phyloP scores from a whole-genome alignment of 2,329 filamentous ascomycete species.

The Lecanosticta acicola region DNA sequence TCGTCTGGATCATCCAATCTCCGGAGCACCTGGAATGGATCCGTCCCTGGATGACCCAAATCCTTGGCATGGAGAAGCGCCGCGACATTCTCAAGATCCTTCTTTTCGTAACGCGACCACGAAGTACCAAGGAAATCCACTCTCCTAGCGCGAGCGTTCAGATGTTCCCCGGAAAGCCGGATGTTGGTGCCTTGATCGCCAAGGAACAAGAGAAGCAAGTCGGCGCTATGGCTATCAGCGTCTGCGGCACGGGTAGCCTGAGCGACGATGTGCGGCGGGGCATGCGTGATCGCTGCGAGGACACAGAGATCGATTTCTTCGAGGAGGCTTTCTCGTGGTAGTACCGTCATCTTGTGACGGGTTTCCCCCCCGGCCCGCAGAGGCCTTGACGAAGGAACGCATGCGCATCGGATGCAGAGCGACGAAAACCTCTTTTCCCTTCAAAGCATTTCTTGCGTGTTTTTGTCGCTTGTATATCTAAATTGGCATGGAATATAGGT shows the following conservation, averaged over 20 bases:
- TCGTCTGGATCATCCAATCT: constrained; percentile 90
- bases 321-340: constrained; percentile 71
- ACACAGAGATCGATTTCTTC: constrained; percentile 67
- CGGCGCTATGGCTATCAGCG: constrained; percentile 82
- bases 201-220: constrained; percentile 77
- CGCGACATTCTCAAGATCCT: constrained; percentile 79
- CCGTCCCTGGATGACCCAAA: constrained; percentile 80
- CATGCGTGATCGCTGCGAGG: constrained; percentile 59
- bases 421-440: too few species aligned
- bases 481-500: too few species aligned
- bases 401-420: not conserved
- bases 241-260: constrained; percentile 68
- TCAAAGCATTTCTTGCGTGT: too few species aligned
- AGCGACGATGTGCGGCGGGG: constrained; percentile 69
- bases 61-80: constrained; percentile 73
- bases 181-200: constrained; percentile 70
- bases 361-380: not conserved
- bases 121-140: constrained; percentile 73
- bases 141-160: constrained; percentile 74
- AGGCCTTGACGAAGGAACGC: constrained; percentile 1
- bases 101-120: constrained; percentile 84
- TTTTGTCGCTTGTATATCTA: too few species aligned
- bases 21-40: constrained; percentile 91
- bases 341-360: not conserved
- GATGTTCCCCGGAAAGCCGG: constrained; percentile 86